These are phyloP conservation scores for Umbelopsis sp. DNA, from an alignment of 192 early-diverging fungal species.

Conservation along the genomic window DNA sequence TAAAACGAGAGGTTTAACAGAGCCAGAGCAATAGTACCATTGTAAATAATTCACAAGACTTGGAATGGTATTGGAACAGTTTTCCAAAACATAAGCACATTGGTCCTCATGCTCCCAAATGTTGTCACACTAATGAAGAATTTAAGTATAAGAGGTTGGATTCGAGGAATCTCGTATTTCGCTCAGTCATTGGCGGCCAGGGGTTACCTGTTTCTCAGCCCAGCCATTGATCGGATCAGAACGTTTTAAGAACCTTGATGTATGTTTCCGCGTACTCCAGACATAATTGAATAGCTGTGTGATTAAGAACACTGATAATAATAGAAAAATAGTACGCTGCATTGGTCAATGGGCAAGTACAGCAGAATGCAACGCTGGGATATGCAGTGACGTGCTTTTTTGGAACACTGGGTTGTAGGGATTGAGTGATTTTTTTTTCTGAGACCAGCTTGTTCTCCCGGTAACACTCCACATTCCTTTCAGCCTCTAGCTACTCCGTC, in stretches of 20 bases:
- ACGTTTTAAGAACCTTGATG: neutral
- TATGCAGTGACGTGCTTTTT: constrained; percentile 11
- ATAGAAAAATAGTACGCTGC: constrained; percentile 9
- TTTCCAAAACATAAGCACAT: constrained; percentile 60
- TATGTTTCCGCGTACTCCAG: constrained; percentile 8
- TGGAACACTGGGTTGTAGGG: neutral
- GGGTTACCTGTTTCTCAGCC: neutral
- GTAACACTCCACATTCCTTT: neutral
- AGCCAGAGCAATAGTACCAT: constrained; percentile 55
- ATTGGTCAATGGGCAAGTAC: neutral
- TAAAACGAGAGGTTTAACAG: constrained; percentile 40
- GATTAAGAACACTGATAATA: constrained; percentile 7
- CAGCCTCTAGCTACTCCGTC: neutral
- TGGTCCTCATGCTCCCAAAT: constrained; percentile 53
- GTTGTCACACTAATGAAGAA: constrained; percentile 42
- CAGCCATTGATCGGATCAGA: neutral
- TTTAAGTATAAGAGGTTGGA: neutral
- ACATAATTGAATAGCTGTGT: constrained; percentile 13
- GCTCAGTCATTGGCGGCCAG: neutral
- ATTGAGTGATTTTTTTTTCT: too few relatives aligned
- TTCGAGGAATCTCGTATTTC: neutral
- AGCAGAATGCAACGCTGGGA: neutral
- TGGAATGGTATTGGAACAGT: constrained; percentile 64
- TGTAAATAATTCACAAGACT: constrained; percentile 65
- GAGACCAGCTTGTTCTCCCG: too few relatives aligned